These are phyloP conservation scores for Haplosporangium sp. DNA, from an alignment of 371 early-diverging fungal species.

Conservation along the genomic window DNA sequence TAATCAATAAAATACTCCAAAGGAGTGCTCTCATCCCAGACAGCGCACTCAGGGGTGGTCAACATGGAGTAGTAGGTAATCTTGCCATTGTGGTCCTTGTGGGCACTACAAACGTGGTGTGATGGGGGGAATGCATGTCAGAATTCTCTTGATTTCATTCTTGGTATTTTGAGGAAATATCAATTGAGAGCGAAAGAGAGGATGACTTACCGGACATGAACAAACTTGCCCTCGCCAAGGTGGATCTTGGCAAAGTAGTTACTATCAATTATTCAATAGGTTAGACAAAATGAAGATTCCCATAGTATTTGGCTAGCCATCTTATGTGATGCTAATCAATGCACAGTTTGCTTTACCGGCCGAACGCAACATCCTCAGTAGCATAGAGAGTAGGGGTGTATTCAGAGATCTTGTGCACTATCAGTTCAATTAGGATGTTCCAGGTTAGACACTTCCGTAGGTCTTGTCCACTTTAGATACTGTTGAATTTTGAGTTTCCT, in stretches of 20 bases:
- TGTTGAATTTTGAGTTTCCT: neutral
- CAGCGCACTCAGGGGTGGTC: conserved; percentile 62
- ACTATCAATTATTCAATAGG: conserved; percentile 16
- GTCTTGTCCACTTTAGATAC: no score
- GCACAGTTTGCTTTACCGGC: conserved; percentile 43
- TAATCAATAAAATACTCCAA: conserved; percentile 68
- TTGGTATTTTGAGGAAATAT: no score
- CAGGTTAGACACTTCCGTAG: no score
- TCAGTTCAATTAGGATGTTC: neutral
- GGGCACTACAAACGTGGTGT: conserved; percentile 46
- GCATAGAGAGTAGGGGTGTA: conserved; percentile 63
- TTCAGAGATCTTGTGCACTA: conserved; percentile 59
- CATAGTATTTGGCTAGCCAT: neutral
- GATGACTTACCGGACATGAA: conserved; percentile 62
- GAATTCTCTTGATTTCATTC: neutral
- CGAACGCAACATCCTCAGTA: conserved; percentile 64
- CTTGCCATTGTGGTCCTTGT: conserved; percentile 56
- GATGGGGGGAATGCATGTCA: neutral
- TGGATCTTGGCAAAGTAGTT: conserved; percentile 70
- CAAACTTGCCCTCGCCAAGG: conserved; percentile 61
- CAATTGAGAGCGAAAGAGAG: neutral
- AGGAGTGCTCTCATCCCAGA: conserved; percentile 67
- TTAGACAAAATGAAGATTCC: neutral
- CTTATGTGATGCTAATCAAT: neutral
- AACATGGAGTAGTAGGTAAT: conserved; percentile 60